Percentiles rank a stretch among this genome's conserved stretches.
Conservation (phyloP, 208 protist genomes). For the Leishmania turanica region DNA sequence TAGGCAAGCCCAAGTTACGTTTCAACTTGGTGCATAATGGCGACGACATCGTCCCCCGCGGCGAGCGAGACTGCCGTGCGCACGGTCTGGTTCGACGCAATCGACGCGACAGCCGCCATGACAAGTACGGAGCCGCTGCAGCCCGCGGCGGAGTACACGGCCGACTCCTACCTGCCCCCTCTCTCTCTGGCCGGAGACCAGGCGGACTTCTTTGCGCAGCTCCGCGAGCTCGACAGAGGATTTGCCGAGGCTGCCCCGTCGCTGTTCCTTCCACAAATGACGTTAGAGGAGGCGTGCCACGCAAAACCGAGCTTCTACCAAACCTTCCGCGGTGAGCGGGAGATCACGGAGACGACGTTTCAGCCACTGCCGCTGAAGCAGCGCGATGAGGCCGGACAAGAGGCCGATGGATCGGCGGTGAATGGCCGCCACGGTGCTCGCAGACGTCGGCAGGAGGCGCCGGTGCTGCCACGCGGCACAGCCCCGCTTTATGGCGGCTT, state of each 20-base stretch:
- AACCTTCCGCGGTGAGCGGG: constrained; percentile 36
- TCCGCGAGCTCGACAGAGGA: constrained; percentile 42
- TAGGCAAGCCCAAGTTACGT: background rate
- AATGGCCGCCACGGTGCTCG: constrained; percentile 17
- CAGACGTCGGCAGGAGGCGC: constrained; percentile 15
- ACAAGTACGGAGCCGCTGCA: constrained; percentile 55
- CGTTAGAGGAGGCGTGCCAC: constrained; percentile 65
- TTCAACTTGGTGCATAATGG: constrained; percentile 4
- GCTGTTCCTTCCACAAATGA: constrained; percentile 64
- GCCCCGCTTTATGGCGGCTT: constrained; percentile 30
- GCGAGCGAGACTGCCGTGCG: constrained; percentile 51
- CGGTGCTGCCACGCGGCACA: constrained; percentile 2
- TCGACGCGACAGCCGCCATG: constrained; percentile 66
- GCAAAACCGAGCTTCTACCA: constrained; percentile 47
- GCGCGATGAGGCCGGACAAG: constrained; percentile 1
- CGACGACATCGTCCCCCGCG: constrained; percentile 11
- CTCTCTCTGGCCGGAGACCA: constrained; percentile 22
- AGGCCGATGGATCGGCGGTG: constrained; percentile 3
- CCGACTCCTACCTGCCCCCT: constrained; percentile 17
- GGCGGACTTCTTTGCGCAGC: constrained; percentile 36
- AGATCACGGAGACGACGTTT: constrained; percentile 31
- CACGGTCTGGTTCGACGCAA: constrained; percentile 58
- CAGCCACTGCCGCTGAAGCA: constrained; percentile 8
- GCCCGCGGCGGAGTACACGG: constrained; percentile 30
- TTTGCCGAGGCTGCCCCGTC: constrained; percentile 41